Evolutionary conservation across 2,329 filamentous ascomycete species (phyloP), one percentile per base, ranked within the genome.

Genomic region (Nothophaeocryptopus gaeumannii): DNA sequence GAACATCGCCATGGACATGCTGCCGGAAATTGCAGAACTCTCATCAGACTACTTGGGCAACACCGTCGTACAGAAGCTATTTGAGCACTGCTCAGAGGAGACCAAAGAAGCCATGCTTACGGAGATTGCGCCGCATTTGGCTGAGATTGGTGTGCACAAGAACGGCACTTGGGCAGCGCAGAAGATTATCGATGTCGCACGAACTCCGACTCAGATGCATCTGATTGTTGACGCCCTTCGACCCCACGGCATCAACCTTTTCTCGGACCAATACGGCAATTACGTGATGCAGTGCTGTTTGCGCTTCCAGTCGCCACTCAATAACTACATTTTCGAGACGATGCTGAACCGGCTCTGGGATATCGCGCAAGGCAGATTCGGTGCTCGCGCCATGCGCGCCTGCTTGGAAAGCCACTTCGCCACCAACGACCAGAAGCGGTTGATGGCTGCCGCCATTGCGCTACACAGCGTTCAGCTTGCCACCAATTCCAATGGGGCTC

Each of bases 101-200:
- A 83, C 92, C 36, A 91, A 95, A 62, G 90, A 96, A 69, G 85
- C 87, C 49, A 97, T 99, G 93, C 77, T 99, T 50, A 72, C 76
- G 11, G 84, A 91, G 65, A 95, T 99, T 63, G 83, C 88, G 2
- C 91, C 92, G 50, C 91, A 96, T 67, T 81, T 97, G 67, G 90
- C 92, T 20, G 91, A 97, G 72, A 96, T 97, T 71, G 93, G 93
- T 62, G 85, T 96, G 7, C 93, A 99, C 79, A 99, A 99, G 81
- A 99, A 99, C 64, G 93, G 93, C 55, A 99, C 93, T 1, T 99
- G 93, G 93, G 93, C 93, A 47, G 93, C 93, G 1, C 93, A 99
- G 73, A 99, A 97, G 79, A 97, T 99, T 64, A 97, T 99, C 60
- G 92, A 97, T 64, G 89, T 96, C 5, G 92, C 90, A 69, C 89